A percentile compares a stretch with the other conserved stretches of the same genome.
Conservation (phyloP, 2,329 filamentous ascomycete species). For the Tolypocladium ovalisporum region DNA sequence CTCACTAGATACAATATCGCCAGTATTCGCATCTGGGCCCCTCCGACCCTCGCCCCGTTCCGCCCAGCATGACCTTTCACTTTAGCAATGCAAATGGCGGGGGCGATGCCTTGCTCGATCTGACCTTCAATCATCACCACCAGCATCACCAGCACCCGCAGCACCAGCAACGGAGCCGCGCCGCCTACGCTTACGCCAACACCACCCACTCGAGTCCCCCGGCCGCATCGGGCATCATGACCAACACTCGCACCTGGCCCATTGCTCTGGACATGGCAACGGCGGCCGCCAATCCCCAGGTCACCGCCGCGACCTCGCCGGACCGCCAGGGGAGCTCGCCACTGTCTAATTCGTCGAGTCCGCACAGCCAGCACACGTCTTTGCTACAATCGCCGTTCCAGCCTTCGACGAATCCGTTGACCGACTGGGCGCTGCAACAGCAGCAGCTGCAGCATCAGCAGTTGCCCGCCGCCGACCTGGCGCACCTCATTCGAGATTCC, state of each 20-base stretch:
- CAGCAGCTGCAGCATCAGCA: slow-evolving; percentile 34
- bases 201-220: slow-evolving; percentile 20
- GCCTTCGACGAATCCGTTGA: slow-evolving; percentile 38
- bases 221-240: slow-evolving; percentile 22
- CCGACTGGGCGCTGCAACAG: slow-evolving; percentile 52
- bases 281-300: slow-evolving; percentile 27
- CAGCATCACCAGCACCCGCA: slow-evolving; percentile 36
- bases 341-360: slow-evolving; percentile 39
- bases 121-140: slow-evolving; percentile 48
- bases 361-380: slow-evolving; percentile 36
- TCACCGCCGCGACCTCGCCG: slow-evolving; percentile 37
- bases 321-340: slow-evolving; percentile 37
- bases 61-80: slow-evolving; percentile 43
- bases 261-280: slow-evolving; percentile 42
- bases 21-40: slow-evolving; percentile 17
- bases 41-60: slow-evolving; percentile 21
- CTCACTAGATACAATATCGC: slow-evolving; percentile 24
- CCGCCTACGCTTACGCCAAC: slow-evolving; percentile 23
- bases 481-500: slow-evolving; percentile 46
- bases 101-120: slow-evolving; percentile 50
- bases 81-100: slow-evolving; percentile 42
- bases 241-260: slow-evolving; percentile 32
- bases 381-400: slow-evolving; percentile 45
- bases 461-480: slow-evolving; percentile 33
- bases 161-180: slow-evolving; percentile 45